Evolutionary conservation across 164 flowering plant genomes (phyloP).

Genomic region (Liquidambar formosana): DNA sequence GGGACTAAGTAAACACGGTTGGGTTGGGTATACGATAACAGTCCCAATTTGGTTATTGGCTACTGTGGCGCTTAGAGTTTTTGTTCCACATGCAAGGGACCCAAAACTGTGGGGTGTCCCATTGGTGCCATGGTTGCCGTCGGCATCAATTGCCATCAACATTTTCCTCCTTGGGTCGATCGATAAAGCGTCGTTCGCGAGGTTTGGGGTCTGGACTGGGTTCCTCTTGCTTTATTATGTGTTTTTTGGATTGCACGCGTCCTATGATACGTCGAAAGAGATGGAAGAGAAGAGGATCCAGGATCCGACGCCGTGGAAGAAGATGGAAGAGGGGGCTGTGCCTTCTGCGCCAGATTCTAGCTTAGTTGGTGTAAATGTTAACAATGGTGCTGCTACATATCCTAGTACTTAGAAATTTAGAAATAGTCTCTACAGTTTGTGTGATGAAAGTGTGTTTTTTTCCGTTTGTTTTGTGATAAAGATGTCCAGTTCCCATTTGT

Average conservation of each 20-base stretch:
- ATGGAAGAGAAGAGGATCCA: not conserved
- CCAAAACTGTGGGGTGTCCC: slow-evolving; percentile 62
- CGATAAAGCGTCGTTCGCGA: slow-evolving; percentile 34
- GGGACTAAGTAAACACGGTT: slow-evolving; percentile 31
- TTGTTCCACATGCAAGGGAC: slow-evolving; percentile 45
- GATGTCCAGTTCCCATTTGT: no score
- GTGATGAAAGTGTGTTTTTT: no score
- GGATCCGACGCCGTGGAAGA: not conserved
- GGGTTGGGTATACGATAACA: slow-evolving; percentile 43
- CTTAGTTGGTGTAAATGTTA: not conserved
- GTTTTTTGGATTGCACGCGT: slow-evolving; percentile 43
- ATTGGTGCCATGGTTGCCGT: slow-evolving; percentile 65
- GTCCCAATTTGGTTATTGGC: slow-evolving; percentile 47
- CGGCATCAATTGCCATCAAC: slow-evolving; percentile 51
- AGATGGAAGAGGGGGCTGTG: slow-evolving; percentile 7
- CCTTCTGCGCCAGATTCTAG: not conserved
- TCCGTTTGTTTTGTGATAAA: no score
- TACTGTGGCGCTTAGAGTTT: slow-evolving; percentile 29
- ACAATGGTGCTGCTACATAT: no score
- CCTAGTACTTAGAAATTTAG: no score
- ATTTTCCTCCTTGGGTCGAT: slow-evolving; percentile 60
- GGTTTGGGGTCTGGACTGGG: slow-evolving; percentile 51
- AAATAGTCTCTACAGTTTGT: no score
- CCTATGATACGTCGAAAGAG: slow-evolving; percentile 35
- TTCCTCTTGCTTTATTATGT: slow-evolving; percentile 47